Evolutionary conservation across 495 filamentous ascomycete species (phyloP).

Genomic region (Penicillium paradoxum): DNA sequence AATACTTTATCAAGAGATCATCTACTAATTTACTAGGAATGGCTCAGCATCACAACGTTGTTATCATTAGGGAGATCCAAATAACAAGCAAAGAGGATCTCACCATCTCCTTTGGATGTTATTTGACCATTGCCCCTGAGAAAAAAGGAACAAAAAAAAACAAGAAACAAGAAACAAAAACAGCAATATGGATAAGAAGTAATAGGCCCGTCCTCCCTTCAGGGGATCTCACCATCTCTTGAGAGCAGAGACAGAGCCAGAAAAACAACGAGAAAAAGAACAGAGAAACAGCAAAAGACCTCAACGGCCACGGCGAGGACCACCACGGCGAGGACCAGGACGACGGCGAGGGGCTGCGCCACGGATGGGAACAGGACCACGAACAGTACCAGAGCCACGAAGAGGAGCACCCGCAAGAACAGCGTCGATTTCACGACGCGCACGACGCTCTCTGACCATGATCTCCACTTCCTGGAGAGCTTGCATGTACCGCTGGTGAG

Average conservation of each 20-base stretch:
- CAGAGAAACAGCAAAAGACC: not conserved
- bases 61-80: not conserved
- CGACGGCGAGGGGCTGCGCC: not conserved
- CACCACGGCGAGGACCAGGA: not conserved
- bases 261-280: not conserved
- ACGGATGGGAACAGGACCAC: not conserved
- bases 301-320: not conserved
- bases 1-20: too few species aligned
- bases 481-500: not conserved
- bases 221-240: not conserved
- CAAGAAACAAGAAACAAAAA: not conserved
- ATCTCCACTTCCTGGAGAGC: not conserved
- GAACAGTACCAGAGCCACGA: not conserved
- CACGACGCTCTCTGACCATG: not conserved
- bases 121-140: not conserved
- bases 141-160: not conserved
- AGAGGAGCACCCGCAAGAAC: not conserved
- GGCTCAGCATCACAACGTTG: not conserved
- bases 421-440: not conserved
- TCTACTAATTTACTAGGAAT: not conserved
- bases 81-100: not conserved
- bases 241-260: not conserved
- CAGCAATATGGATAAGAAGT: not conserved
- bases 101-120: not conserved
- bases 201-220: not conserved